These are phyloP conservation scores for Mycena metata DNA, from an alignment of 768 basidiomycete genomes.

Conservation along the genomic window DNA sequence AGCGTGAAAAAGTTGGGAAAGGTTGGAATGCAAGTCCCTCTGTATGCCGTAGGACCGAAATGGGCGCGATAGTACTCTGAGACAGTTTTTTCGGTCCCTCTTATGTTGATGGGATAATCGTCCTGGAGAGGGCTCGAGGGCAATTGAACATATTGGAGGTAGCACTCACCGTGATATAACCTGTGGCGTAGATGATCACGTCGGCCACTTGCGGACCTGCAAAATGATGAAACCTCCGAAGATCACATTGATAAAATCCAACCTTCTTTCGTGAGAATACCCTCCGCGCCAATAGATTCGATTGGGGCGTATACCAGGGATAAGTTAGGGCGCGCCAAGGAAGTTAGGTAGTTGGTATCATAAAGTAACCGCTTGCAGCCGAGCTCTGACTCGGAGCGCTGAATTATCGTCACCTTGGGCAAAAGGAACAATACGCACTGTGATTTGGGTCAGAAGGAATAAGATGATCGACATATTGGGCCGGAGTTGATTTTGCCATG, in stretches of 20 bases:
- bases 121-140: slow-evolving; percentile 41
- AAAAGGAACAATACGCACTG: background rate
- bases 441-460: slow-evolving; percentile 54
- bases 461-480: slow-evolving; percentile 13
- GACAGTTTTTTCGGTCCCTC: slow-evolving; percentile 50
- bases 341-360: slow-evolving; percentile 73
- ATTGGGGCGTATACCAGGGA: slow-evolving; percentile 63
- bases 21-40: slow-evolving; percentile 57
- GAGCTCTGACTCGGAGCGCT: slow-evolving; percentile 51
- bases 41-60: slow-evolving; percentile 59
- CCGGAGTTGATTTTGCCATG: slow-evolving; percentile 7
- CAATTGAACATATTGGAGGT: background rate
- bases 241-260: slow-evolving; percentile 1
- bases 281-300: slow-evolving; percentile 62
- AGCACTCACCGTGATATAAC: slow-evolving; percentile 6
- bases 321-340: slow-evolving; percentile 67
- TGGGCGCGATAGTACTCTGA: slow-evolving; percentile 55
- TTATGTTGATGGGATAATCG: slow-evolving; percentile 49
- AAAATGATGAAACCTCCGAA: slow-evolving; percentile 42
- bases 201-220: slow-evolving; percentile 44
- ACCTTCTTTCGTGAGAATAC: slow-evolving; percentile 61
- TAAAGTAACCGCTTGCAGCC: slow-evolving; percentile 77
- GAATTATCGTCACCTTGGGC: too few relatives aligned
- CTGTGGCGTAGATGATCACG: slow-evolving; percentile 33
- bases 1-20: slow-evolving; percentile 63